These are phyloP conservation scores for Leishmania mexicana DNA, from an alignment of 208 protist species.

Conservation along the genomic window DNA sequence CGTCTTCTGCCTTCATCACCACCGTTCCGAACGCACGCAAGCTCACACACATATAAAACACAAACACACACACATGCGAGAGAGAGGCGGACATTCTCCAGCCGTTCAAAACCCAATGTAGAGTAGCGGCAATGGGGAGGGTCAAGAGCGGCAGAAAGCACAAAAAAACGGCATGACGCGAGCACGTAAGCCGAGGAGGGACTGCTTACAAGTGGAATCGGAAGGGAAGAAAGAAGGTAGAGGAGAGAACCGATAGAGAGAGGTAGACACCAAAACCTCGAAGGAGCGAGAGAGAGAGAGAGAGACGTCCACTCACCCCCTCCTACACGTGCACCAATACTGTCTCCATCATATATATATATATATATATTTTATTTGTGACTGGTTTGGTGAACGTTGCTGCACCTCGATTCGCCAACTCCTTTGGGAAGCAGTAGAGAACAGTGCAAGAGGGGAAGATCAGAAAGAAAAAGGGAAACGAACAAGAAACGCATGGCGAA, in stretches of 20 bases:
- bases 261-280: background rate
- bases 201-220: background rate
- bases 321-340: background rate
- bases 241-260: too few species aligned
- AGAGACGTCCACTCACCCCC: background rate
- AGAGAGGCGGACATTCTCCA: background rate
- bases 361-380: background rate
- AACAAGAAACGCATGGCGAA: background rate
- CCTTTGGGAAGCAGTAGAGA: background rate
- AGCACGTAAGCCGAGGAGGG: too few species aligned
- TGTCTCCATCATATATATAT: background rate
- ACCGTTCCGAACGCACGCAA: background rate
- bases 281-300: background rate
- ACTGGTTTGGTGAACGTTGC: background rate
- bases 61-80: background rate
- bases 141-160: background rate
- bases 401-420: background rate
- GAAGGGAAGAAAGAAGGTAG: background rate
- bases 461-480: slow-evolving; percentile 6
- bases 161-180: background rate
- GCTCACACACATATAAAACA: background rate
- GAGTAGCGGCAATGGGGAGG: background rate
- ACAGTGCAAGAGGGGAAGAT: background rate
- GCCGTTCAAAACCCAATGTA: background rate
- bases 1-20: background rate